Evolutionary conservation across 1,284 basidiomycete species (phyloP), one percentile per base, ranked within the genome.

Genomic region (Ustilago xerochloae): DNA sequence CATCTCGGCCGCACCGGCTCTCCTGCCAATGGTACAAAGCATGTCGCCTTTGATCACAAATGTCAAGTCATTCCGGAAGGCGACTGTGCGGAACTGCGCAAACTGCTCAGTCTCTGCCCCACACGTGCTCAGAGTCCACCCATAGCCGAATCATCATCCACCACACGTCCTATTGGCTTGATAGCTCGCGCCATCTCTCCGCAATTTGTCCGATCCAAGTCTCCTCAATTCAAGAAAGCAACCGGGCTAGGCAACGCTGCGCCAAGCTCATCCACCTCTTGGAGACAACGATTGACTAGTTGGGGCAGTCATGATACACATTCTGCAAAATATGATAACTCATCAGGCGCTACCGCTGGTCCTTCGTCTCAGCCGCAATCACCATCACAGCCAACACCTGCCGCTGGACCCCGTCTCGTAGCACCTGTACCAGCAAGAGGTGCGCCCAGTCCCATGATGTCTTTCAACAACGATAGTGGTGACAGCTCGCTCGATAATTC

Each of bases 1-100:
- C 29, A 55, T 6, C 12, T 36, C 12, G 22, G 16, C 7, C 55
- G 60, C 22, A 47, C 52, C 7, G 57, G 36, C 1, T 69, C 66
- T 30, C 66, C 61, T 6, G 46, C 29, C 12, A 43, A 43, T 13
- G 47, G 55, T 36, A 16, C 41, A 18, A 73, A 64, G 43, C 70
- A 68, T 3, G 70, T 73, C 18, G 58, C 60, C 10, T 73, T 73
- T 33, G 61, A 68, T 32, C 36, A 53, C 61, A 61, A 61, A 33
- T 73, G 70, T 36, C 64, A 68, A 43, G 49, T 73, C 52, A 73
- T 73, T 29, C 70, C 70, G n/a, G 50, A 73, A 45, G 58, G 49
- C 38, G 65, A 73, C 45, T 67, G 64, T 46, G 54, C 59, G n/a
- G 64, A 64, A 15, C 54, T 73, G 1, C 64, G 65, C 39, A 73